phyloP scores from a whole-genome alignment of 768 basidiomycete species.

The Guyanaporus albipodus region DNA sequence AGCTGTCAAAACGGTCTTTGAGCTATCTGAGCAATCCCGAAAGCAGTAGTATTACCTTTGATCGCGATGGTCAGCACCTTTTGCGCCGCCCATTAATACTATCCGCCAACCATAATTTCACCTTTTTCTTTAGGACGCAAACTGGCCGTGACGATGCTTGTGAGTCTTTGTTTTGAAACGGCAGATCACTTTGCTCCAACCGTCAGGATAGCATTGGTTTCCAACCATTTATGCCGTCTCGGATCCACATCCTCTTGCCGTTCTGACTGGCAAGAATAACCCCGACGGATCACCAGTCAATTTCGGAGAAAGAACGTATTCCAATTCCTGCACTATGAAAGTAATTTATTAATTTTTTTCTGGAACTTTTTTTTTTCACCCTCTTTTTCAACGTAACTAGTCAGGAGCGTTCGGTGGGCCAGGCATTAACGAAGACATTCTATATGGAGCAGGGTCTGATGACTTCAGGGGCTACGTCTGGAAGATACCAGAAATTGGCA shows the following conservation, averaged over 20 bases:
- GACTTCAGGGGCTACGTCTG: constrained; percentile 79
- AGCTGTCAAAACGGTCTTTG: constrained; percentile 39
- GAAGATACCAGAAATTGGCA: constrained; percentile 55
- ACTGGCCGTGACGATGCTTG: constrained; percentile 65
- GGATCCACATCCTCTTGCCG: constrained; percentile 67
- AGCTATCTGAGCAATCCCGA: constrained; percentile 55
- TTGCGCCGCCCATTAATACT: constrained; percentile 3
- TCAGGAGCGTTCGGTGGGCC: constrained; percentile 74
- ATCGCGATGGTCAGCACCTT: constrained; percentile 52
- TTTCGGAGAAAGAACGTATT: constrained; percentile 50
- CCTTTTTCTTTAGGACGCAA: constrained; percentile 47
- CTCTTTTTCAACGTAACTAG: constrained; percentile 32
- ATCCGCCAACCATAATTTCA: constrained; percentile 1
- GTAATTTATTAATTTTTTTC: constrained; percentile 39
- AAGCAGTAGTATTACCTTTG: constrained; percentile 63
- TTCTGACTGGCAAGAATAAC: constrained; percentile 54
- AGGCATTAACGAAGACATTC: constrained; percentile 47
- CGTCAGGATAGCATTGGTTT: constrained; percentile 48
- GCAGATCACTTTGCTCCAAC: neutral
- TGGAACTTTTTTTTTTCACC: neutral
- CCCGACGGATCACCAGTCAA: constrained; percentile 53
- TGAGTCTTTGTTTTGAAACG: constrained; percentile 31
- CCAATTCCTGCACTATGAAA: constrained; percentile 78
- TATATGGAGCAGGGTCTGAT: constrained; percentile 77
- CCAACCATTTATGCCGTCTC: constrained; percentile 68